Percentiles rank a stretch among this genome's conserved stretches.
Evolutionary conservation across 2,329 filamentous ascomycete genomes (phyloP).

Genomic region (Apiospora saccharicola): DNA sequence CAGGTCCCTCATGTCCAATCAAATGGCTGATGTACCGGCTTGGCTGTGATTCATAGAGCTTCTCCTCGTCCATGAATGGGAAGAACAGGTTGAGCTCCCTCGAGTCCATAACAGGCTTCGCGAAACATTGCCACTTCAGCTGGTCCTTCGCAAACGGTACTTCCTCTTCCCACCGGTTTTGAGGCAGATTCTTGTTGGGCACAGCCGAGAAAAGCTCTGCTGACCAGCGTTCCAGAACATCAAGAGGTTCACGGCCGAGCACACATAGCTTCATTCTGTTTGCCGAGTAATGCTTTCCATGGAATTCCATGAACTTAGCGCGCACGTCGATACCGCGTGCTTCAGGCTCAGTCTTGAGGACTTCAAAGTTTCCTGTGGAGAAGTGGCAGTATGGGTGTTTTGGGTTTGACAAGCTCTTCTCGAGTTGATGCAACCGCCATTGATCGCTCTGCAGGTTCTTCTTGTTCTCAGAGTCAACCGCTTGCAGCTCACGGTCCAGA

Average conservation of each 20-base stretch:
- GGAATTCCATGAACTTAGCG: slow-evolving; percentile 91
- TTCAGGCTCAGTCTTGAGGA: slow-evolving; percentile 83
- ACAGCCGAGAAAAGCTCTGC: slow-evolving; percentile 83
- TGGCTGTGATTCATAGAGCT: slow-evolving; percentile 80
- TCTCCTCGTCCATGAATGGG: slow-evolving; percentile 84
- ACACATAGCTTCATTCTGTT: slow-evolving; percentile 94
- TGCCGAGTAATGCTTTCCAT: slow-evolving; percentile 87
- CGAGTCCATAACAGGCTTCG: slow-evolving; percentile 90
- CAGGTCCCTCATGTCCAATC: slow-evolving; percentile 91
- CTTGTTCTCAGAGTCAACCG: slow-evolving; percentile 96
- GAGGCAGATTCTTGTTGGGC: slow-evolving; percentile 81
- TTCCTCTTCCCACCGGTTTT: slow-evolving; percentile 62
- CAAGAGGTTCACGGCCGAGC: slow-evolving; percentile 80
- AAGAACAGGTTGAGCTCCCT: slow-evolving; percentile 83
- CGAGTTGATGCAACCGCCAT: slow-evolving; percentile 87
- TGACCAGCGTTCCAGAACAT: slow-evolving; percentile 85
- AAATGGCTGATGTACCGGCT: slow-evolving; percentile 87
- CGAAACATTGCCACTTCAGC: slow-evolving; percentile 76
- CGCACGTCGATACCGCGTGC: slow-evolving; percentile 82
- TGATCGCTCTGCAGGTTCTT: slow-evolving; percentile 93
- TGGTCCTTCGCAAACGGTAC: slow-evolving; percentile 57
- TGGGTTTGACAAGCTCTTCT: slow-evolving; percentile 87
- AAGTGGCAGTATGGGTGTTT: slow-evolving; percentile 91
- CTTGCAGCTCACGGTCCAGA: slow-evolving; percentile 84
- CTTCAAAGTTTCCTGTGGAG: slow-evolving; percentile 87